phyloP scores from a whole-genome alignment of 164 flowering plant genomes.

The Chimonanthus praecox region DNA sequence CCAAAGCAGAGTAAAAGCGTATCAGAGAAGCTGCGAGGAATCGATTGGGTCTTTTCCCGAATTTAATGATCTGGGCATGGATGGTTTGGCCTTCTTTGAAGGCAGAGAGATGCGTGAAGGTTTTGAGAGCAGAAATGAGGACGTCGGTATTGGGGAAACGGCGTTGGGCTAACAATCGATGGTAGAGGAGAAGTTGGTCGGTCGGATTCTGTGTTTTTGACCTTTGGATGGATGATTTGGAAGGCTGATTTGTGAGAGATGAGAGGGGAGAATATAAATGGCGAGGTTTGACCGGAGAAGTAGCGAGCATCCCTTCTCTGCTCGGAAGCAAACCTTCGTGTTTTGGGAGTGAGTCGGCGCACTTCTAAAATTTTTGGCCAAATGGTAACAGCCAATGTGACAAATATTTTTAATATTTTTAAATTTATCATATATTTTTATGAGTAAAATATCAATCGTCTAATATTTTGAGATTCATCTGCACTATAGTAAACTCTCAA shows the following conservation, averaged over 20 bases:
- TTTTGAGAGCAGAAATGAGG: constrained; percentile 6
- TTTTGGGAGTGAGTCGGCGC: no score
- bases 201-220: not conserved
- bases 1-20: constrained; percentile 7
- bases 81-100: constrained; percentile 7
- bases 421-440: no score
- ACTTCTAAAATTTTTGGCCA: no score
- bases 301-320: not conserved
- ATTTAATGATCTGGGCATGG: constrained; percentile 12
- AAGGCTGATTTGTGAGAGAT: not conserved
- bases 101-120: constrained; percentile 6
- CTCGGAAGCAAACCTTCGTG: not conserved
- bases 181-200: constrained; percentile 4
- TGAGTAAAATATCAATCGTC: no score
- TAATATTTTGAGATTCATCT: no score
- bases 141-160: constrained; percentile 1
- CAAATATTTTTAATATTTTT: no score
- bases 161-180: constrained; percentile 4
- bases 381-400: no score
- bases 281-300: not conserved
- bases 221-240: not conserved
- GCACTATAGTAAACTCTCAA: no score
- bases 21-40: constrained; percentile 10
- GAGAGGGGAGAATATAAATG: not conserved
- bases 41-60: constrained; percentile 1